phyloP scores from a whole-genome alignment of 352 stramenopile genomes.

The Globisporangium solare region DNA sequence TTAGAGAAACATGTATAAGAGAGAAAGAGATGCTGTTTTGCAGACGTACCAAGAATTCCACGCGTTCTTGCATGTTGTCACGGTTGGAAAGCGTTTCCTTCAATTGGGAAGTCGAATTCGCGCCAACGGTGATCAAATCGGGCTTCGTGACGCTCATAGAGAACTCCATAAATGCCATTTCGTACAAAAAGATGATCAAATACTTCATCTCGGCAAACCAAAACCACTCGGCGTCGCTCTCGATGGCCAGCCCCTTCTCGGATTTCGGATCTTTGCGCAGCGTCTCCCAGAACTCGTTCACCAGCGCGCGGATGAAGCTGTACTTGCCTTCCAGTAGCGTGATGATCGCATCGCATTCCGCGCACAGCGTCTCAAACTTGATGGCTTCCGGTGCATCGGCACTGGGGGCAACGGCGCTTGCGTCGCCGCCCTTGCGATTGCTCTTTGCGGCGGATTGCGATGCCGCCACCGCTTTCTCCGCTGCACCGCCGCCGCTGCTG shows the following conservation, averaged over 20 bases:
- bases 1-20: background rate
- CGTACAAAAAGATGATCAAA: conserved; percentile 76
- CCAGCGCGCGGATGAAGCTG: conserved; percentile 55
- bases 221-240: conserved; percentile 67
- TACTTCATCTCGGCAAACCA: conserved; percentile 83
- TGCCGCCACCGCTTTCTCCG: background rate
- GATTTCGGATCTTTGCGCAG: conserved; percentile 47
- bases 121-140: conserved; percentile 49
- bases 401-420: no score
- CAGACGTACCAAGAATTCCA: conserved; percentile 47
- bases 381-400: background rate
- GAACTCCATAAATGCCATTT: conserved; percentile 86
- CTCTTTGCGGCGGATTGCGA: background rate
- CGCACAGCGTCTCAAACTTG: conserved; percentile 12
- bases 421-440: background rate
- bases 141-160: conserved; percentile 79
- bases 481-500: background rate
- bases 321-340: conserved; percentile 31
- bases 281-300: conserved; percentile 69
- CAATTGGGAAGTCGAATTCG: background rate
- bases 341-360: conserved; percentile 25
- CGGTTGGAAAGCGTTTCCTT: conserved; percentile 66
- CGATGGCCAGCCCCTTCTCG: conserved; percentile 25
- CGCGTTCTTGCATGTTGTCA: conserved; percentile 71
- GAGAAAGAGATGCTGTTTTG: background rate